Base-by-base conservation (phyloP, 371 early-diverging fungal species). In the Syncephalis plumigaleata region DNA sequence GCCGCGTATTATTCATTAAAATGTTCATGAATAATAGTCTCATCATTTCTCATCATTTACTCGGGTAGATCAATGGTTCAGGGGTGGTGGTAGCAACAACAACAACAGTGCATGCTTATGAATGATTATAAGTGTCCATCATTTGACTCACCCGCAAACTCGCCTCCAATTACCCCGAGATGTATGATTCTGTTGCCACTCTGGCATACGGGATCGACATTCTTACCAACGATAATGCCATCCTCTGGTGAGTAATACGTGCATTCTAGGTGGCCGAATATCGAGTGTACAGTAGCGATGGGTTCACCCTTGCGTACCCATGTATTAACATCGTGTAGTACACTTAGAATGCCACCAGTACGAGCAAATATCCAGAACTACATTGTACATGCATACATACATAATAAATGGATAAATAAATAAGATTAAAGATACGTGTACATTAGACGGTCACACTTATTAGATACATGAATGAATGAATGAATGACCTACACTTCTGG, bases 221-320 rank as follows among this genome's bases (percentile, higher is more conserved):
- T 64, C 49, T 70, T 72, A 38, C 67, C 67, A 43, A 79, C 70
- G 47, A 84, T 79, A 50, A 86, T 73, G 27, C 84, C 84, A 58
- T 81, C 80, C 48, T 81, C 80, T 0, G 93, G 88, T 18, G 88
- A 77, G 65, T 69, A 83, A 51, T 90, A 87, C 51, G 82, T 83
- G 36, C 88, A 88, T 21, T 83, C 81, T n/a, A 90, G 72, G 49
- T 83, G 78, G 21, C 92, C 92, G 65, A 91, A 91, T 36, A 92
- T 86, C 48, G 86, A 86, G 55, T 87, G 84, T 51, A 92, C 71
- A 5, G 85, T 70, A 1, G 93, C 93, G 66, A 92, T 87, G 26
- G 86, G 51, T 43, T 85, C 86, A 36, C 86, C 87, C 49, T 88
- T 87, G 36, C 73, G 69, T 18, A 92, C 77, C 54, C 86, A 79